These are phyloP conservation scores for Nakaseomyces bracarensis DNA, from an alignment of 1,139 yeast species.

Conservation along the genomic window DNA sequence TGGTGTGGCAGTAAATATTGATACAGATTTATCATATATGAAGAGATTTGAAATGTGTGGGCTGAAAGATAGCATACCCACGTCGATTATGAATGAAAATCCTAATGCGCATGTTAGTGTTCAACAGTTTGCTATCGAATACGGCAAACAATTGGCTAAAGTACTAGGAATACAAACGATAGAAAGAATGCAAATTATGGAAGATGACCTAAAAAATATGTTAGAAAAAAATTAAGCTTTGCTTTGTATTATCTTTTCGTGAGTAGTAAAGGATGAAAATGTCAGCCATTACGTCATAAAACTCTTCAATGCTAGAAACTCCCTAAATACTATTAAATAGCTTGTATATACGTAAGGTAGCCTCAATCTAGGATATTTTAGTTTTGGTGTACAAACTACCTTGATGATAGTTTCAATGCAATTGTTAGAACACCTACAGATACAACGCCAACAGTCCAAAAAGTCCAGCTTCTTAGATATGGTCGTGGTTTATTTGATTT, in stretches of 20 bases:
- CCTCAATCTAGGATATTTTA: too few relatives aligned
- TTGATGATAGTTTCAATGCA: conserved; percentile 4
- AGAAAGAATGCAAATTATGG: conserved; percentile 33
- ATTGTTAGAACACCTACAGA: conserved; percentile 8
- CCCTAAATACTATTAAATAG: too few relatives aligned
- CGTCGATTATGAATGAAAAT: conserved; percentile 37
- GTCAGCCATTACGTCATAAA: too few relatives aligned
- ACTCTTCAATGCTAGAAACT: too few relatives aligned
- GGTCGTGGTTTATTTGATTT: background rate
- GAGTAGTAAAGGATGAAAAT: too few relatives aligned
- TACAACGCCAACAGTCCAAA: conserved; percentile 7
- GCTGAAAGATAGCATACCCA: conserved; percentile 50
- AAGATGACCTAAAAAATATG: conserved; percentile 24
- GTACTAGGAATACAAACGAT: conserved; percentile 40
- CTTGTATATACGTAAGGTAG: too few relatives aligned
- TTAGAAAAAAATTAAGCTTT: conserved; percentile 2
- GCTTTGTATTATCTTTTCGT: too few relatives aligned
- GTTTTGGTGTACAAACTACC: too few relatives aligned
- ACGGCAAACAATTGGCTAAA: conserved; percentile 47
- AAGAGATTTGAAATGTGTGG: conserved; percentile 82
- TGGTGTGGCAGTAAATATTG: conserved; percentile 77
- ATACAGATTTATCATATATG: conserved; percentile 63
- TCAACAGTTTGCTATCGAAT: conserved; percentile 42
- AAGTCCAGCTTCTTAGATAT: conserved; percentile 6
- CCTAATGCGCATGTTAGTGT: conserved; percentile 23